These are phyloP conservation scores for Botrytis tulipae DNA, from an alignment of 2,329 filamentous ascomycete genomes.

Conservation along the genomic window DNA sequence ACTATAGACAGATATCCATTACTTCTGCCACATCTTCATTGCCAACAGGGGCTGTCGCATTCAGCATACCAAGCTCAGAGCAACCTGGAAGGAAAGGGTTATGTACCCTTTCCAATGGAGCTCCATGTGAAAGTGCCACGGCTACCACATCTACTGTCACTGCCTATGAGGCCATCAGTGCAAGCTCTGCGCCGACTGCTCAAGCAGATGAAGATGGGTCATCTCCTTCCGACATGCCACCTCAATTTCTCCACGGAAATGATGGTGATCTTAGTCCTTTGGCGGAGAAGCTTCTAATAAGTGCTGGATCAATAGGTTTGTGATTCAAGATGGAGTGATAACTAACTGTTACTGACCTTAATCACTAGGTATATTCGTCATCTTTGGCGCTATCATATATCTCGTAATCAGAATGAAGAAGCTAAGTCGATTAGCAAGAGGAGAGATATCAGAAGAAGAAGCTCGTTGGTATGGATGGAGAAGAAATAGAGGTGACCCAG, in stretches of 20 bases:
- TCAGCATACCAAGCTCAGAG: conserved; percentile 6
- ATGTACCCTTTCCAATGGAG: conserved; percentile 12
- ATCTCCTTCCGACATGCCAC: background rate
- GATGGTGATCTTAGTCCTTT: conserved; percentile 27
- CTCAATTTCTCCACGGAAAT: no score
- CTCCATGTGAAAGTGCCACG: background rate
- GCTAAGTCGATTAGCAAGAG: conserved; percentile 29
- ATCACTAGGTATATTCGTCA: conserved; percentile 35
- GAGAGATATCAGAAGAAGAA: conserved; percentile 28
- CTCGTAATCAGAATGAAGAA: conserved; percentile 33
- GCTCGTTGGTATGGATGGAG: conserved; percentile 33
- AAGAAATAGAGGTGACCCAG: conserved; percentile 23
- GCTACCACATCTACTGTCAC: conserved; percentile 6
- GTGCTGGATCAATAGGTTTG: conserved; percentile 35
- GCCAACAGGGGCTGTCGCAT: background rate
- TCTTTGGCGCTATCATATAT: conserved; percentile 32
- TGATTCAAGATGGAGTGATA: background rate
- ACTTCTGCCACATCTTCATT: background rate
- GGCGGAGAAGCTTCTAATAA: conserved; percentile 35
- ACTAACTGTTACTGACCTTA: background rate
- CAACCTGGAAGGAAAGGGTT: conserved; percentile 11
- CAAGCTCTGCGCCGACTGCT: conserved; percentile 6
- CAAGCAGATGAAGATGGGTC: conserved; percentile 9
- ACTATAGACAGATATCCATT: conserved; percentile 8
- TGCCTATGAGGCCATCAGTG: background rate